Conservation (phyloP, 192 early-diverging fungal genomes). For the Umbelopsis ramanniana region DNA sequence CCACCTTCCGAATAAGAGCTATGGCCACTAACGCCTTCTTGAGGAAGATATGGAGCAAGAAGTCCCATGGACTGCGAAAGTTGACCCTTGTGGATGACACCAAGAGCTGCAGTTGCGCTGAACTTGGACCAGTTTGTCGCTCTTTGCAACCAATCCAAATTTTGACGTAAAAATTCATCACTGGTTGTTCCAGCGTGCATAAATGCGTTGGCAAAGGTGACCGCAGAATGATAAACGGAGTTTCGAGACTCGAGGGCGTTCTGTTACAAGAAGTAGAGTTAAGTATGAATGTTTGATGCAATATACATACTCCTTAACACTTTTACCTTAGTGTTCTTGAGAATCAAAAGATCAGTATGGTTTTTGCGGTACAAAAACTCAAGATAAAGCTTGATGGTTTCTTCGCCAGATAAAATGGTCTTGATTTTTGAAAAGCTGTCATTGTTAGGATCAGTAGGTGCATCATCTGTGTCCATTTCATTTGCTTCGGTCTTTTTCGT, state of each 20-base stretch:
- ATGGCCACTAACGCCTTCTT: slow-evolving; percentile 81
- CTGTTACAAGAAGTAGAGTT: slow-evolving; percentile 38
- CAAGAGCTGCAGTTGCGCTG: slow-evolving; percentile 95
- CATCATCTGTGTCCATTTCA: slow-evolving; percentile 57
- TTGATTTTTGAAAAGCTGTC: slow-evolving; percentile 63
- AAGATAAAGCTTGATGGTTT: slow-evolving; percentile 89
- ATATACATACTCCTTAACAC: too few relatives aligned
- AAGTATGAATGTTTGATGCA: too few relatives aligned
- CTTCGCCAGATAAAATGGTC: slow-evolving; percentile 86
- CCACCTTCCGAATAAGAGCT: slow-evolving; percentile 96
- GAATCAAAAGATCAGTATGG: slow-evolving; percentile 92
- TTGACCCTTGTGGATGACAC: slow-evolving; percentile 99
- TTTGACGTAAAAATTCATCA: slow-evolving; percentile 96
- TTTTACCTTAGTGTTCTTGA: slow-evolving; percentile 86
- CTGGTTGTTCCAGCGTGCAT: slow-evolving; percentile 98
- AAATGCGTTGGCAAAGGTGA: slow-evolving; percentile 96
- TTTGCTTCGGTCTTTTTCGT: slow-evolving; percentile 18
- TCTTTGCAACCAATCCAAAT: slow-evolving; percentile 96
- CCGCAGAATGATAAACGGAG: slow-evolving; percentile 93
- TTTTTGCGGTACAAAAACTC: slow-evolving; percentile 98
- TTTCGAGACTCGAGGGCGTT: slow-evolving; percentile 87
- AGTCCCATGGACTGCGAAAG: slow-evolving; percentile 80
- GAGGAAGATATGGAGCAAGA: slow-evolving; percentile 92
- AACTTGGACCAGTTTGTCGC: slow-evolving; percentile 99
- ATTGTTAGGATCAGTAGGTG: slow-evolving; percentile 7